Conservation (phyloP, 225 moss, liverwort and hornwort genomes). For the Marchantia polymorpha region DNA sequence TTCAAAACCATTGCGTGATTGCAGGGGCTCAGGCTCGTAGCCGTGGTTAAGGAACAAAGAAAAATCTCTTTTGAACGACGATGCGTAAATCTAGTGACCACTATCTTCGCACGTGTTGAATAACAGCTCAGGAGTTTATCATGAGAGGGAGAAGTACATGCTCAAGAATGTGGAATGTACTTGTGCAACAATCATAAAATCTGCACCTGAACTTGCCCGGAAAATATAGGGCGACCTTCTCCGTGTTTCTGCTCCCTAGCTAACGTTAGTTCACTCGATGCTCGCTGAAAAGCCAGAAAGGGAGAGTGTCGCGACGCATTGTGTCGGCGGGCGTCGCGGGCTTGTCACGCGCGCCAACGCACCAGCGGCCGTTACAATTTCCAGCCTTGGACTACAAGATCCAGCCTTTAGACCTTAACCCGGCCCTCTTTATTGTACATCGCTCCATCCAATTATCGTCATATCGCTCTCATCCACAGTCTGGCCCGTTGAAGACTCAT, state of each 20-base stretch:
- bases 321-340: conserved; percentile 15
- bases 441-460: no score
- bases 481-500: no score
- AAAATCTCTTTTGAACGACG: neutral
- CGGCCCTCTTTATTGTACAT: no score
- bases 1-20: neutral
- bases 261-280: neutral
- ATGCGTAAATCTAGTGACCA: conserved; percentile 17
- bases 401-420: no score
- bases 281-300: neutral
- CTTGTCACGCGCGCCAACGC: neutral
- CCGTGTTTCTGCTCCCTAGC: neutral
- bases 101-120: neutral
- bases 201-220: neutral
- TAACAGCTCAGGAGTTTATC: conserved; percentile 8
- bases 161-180: conserved; percentile 5
- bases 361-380: neutral
- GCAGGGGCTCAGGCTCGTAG: neutral
- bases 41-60: no score
- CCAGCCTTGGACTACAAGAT: neutral
- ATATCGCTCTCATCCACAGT: no score
- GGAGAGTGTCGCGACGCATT: neutral
- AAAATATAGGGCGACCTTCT: neutral
- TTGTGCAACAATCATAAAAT: neutral
- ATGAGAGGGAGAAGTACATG: conserved; percentile 9